Percentiles rank a stretch among this genome's conserved stretches.
phyloP scores from a whole-genome alignment of 2,329 filamentous ascomycete genomes.

The Fusarium sp. region DNA sequence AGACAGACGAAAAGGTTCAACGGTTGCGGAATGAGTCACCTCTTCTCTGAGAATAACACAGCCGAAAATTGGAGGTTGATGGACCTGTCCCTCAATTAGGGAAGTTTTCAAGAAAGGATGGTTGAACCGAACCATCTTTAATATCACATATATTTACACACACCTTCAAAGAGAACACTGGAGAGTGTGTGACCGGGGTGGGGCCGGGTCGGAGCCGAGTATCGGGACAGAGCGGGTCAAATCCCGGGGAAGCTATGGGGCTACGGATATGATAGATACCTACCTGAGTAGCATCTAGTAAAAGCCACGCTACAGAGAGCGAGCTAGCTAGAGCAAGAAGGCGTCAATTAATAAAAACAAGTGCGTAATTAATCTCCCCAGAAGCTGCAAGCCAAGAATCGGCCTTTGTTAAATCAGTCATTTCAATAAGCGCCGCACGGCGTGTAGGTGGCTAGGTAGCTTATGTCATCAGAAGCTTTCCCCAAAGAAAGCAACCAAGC shows the following conservation, averaged over 20 bases:
- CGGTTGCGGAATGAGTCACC: too few relatives aligned
- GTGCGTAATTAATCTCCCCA: background rate
- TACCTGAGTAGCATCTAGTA: background rate
- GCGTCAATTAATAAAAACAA: background rate
- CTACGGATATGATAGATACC: background rate
- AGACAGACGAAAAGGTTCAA: too few relatives aligned
- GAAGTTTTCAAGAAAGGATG: too few relatives aligned
- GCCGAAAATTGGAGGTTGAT: too few relatives aligned
- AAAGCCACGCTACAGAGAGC: background rate
- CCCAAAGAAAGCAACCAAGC: constrained; percentile 28
- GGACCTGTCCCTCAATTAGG: too few relatives aligned
- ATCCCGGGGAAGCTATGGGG: background rate
- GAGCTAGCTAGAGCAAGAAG: background rate
- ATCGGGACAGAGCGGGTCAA: background rate
- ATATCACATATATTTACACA: background rate
- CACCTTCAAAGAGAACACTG: background rate
- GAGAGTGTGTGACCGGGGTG: background rate
- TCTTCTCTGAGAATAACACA: too few relatives aligned
- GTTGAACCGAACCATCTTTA: too few relatives aligned
- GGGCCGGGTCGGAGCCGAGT: background rate
- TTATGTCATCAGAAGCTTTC: constrained; percentile 40
- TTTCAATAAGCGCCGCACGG: background rate
- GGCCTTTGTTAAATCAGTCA: background rate
- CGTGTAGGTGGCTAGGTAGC: background rate
- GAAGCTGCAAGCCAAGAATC: background rate